Percentiles rank a stretch among this genome's conserved stretches.
Conservation (phyloP, 352 stramenopile genomes). For the Phytopythium vexans region DNA sequence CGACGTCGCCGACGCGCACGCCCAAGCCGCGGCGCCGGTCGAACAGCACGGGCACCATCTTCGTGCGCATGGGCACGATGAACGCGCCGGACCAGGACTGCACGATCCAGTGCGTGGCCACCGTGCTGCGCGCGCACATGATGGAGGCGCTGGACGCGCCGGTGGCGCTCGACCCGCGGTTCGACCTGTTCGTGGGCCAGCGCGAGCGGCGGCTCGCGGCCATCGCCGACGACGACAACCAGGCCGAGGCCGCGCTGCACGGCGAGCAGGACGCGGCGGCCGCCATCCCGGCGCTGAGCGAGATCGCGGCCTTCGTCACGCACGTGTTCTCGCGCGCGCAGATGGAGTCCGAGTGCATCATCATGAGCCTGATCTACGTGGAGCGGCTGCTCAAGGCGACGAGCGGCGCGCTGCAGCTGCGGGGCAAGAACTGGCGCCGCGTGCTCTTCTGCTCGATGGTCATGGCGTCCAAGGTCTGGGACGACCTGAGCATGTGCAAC, state of each 20-base stretch:
- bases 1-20: not conserved
- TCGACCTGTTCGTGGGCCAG: conserved; percentile 68
- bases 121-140: conserved; percentile 95
- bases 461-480: conserved; percentile 96
- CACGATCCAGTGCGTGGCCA: conserved; percentile 95
- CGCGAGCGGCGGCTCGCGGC: conserved; percentile 33
- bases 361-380: conserved; percentile 97
- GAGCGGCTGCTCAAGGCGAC: conserved; percentile 94
- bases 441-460: conserved; percentile 96
- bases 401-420: conserved; percentile 73
- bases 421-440: conserved; percentile 90
- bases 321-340: conserved; percentile 90
- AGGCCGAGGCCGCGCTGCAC: conserved; percentile 4
- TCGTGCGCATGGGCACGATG: conserved; percentile 92
- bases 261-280: conserved; percentile 16
- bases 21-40: conserved; percentile 83
- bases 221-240: conserved; percentile 15
- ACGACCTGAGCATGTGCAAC: conserved; percentile 98
- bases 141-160: conserved; percentile 75
- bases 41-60: conserved; percentile 95
- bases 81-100: conserved; percentile 94
- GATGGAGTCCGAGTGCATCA: conserved; percentile 96
- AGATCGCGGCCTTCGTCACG: conserved; percentile 92
- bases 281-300: conserved; percentile 80
- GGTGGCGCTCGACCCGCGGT: conserved; percentile 46